phyloP scores from a whole-genome alignment of 2,329 filamentous ascomycete genomes.

The Thelonectria discophora region DNA sequence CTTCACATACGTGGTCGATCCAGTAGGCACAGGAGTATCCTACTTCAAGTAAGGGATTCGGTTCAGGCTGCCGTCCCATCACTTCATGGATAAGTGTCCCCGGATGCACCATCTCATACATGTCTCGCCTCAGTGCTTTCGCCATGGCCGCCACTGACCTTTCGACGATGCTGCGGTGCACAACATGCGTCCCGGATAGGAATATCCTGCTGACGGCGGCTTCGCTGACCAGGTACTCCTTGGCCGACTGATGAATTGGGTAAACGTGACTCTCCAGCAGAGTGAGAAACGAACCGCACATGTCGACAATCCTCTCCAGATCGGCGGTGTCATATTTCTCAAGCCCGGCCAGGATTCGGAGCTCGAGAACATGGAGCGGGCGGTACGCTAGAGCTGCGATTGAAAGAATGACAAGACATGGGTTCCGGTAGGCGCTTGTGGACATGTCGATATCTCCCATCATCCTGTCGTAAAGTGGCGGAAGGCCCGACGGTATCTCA shows the following conservation, averaged over 20 bases:
- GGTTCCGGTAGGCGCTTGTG: too few relatives aligned
- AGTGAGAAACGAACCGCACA: conserved; percentile 43
- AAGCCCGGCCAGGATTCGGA: conserved; percentile 4
- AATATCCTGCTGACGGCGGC: conserved; percentile 19
- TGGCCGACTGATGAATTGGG: conserved; percentile 44
- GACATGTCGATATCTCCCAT: too few relatives aligned
- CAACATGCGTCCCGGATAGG: conserved; percentile 3
- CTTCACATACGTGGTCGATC: conserved; percentile 41
- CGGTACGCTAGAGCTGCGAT: too few relatives aligned
- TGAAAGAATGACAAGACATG: too few relatives aligned
- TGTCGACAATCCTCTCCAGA: conserved; percentile 25
- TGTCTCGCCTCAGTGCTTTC: conserved; percentile 37
- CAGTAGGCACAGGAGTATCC: conserved; percentile 43
- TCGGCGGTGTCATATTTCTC: conserved; percentile 1
- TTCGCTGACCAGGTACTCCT: conserved; percentile 40
- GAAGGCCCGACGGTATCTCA: too few relatives aligned
- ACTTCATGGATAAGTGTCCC: conserved; percentile 35
- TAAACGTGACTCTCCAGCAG: conserved; percentile 32
- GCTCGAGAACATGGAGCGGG: conserved; percentile 4
- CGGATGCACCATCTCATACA: conserved; percentile 34
- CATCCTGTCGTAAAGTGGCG: too few relatives aligned
- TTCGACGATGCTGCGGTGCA: conserved; percentile 17
- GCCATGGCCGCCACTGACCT: conserved; percentile 29
- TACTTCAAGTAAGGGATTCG: conserved; percentile 37
- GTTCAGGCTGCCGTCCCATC: conserved; percentile 26